phyloP scores from a whole-genome alignment of 805 yeast genomes.

The Wickerhamiella parazyma region DNA sequence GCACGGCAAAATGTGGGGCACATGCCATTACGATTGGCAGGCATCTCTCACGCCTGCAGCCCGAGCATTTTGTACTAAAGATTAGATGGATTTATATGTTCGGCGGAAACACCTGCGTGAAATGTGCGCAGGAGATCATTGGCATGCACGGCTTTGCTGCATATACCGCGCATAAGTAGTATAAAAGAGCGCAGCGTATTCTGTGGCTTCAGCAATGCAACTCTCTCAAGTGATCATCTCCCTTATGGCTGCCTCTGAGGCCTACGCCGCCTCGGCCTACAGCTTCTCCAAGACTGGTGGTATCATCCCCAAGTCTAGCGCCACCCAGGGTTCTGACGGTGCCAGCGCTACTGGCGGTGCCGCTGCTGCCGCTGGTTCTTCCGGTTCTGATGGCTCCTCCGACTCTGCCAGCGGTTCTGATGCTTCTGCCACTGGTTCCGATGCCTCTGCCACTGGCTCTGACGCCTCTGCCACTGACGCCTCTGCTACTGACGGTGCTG shows the following conservation, averaged over 20 bases:
- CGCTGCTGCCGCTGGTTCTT: background rate
- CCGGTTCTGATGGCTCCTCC: conserved; percentile 5
- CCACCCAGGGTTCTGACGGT: background rate
- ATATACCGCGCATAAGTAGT: background rate
- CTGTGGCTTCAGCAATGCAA: background rate
- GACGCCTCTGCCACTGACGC: background rate
- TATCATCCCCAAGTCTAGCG: background rate
- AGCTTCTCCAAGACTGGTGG: background rate
- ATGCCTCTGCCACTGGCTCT: background rate
- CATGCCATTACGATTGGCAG: background rate
- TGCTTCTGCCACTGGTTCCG: conserved; percentile 1
- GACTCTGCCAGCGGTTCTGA: conserved; percentile 4
- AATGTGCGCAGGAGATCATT: background rate
- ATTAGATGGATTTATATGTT: no score
- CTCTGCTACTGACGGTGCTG: background rate
- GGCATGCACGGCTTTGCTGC: background rate
- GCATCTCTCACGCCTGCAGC: no score
- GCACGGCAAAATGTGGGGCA: background rate
- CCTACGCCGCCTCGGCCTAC: background rate
- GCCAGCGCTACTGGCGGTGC: background rate
- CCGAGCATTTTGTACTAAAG: no score
- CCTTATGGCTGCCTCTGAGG: background rate
- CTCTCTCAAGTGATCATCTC: background rate
- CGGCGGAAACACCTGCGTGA: background rate
- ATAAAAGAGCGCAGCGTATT: background rate